These are phyloP conservation scores for Boletus subparvulus DNA, from an alignment of 768 basidiomycete genomes.

Conservation along the genomic window DNA sequence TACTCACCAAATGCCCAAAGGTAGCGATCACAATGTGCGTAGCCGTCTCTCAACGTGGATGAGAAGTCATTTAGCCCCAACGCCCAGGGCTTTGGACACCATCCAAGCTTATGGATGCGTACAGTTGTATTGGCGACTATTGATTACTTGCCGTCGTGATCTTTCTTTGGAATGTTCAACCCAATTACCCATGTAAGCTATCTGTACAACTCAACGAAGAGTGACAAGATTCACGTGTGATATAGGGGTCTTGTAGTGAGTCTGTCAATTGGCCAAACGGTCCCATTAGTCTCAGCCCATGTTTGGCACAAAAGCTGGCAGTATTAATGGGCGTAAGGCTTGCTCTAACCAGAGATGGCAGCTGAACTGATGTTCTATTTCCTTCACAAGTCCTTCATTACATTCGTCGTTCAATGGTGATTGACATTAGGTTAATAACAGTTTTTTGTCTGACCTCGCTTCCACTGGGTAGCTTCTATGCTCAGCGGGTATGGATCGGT, in stretches of 20 bases:
- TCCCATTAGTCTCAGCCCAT: background rate
- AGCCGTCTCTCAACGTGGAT: background rate
- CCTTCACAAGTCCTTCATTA: background rate
- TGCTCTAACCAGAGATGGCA: background rate
- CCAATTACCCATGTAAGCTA: slow-evolving; percentile 1
- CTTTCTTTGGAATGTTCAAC: background rate
- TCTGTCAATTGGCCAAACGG: background rate
- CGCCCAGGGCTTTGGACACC: slow-evolving; percentile 1
- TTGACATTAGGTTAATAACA: background rate
- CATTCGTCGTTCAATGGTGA: slow-evolving; percentile 7
- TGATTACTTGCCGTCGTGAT: background rate
- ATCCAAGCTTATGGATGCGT: slow-evolving; percentile 3
- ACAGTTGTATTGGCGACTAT: slow-evolving; percentile 3
- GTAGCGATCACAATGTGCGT: background rate
- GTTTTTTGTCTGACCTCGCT: background rate
- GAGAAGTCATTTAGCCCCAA: background rate
- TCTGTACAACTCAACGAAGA: background rate
- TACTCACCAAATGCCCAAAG: background rate
- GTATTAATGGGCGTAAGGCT: slow-evolving; percentile 1
- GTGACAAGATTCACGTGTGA: background rate
- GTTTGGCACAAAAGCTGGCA: background rate
- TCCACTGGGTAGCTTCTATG: slow-evolving; percentile 1
- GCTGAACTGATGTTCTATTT: background rate
- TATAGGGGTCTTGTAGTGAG: slow-evolving; percentile 1
- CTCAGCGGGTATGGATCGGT: slow-evolving; percentile 9